Evolutionary conservation across 305 asterid genomes (phyloP).

Genomic region (Plantago coronopus): DNA sequence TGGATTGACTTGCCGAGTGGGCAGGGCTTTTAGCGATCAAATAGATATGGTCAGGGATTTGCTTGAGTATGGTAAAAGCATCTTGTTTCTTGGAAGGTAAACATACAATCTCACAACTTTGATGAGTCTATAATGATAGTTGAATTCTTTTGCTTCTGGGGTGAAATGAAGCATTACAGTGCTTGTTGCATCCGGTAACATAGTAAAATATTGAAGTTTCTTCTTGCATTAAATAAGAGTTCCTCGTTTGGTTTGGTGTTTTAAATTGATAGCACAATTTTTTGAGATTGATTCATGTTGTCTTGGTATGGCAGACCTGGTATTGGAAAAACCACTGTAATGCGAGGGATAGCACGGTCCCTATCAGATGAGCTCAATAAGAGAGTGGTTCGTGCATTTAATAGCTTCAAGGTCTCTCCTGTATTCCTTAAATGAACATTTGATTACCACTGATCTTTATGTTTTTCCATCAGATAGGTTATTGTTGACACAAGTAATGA

Average conservation of each 20-base stretch:
- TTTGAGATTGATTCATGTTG: slow-evolving; percentile 19
- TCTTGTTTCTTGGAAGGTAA: slow-evolving; percentile 79
- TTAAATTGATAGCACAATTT: background rate
- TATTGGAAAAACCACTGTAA: slow-evolving; percentile 68
- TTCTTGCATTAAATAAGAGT: too few species aligned
- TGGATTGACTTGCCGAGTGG: slow-evolving; percentile 78
- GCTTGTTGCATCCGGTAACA: too few species aligned
- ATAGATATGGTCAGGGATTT: slow-evolving; percentile 61
- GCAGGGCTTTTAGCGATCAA: slow-evolving; percentile 51
- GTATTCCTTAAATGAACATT: slow-evolving; percentile 6
- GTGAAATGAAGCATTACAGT: too few species aligned
- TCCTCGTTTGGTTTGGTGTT: background rate
- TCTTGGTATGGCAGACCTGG: slow-evolving; percentile 59
- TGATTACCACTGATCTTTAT: slow-evolving; percentile 11
- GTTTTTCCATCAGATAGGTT: slow-evolving; percentile 47
- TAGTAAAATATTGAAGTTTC: too few species aligned
- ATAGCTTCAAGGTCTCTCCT: slow-evolving; percentile 10
- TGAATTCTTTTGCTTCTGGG: too few species aligned
- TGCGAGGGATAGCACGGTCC: slow-evolving; percentile 66
- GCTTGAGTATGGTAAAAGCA: slow-evolving; percentile 77
- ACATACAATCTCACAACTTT: slow-evolving; percentile 15
- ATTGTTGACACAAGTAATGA: slow-evolving; percentile 78
- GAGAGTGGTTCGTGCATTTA: slow-evolving; percentile 63
- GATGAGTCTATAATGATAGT: too few species aligned
- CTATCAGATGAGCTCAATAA: slow-evolving; percentile 64